A percentile compares a stretch with the other conserved stretches of the same genome.
phyloP scores from a whole-genome alignment of 1,284 basidiomycete genomes.

The Papiliotrema laurentii region DNA sequence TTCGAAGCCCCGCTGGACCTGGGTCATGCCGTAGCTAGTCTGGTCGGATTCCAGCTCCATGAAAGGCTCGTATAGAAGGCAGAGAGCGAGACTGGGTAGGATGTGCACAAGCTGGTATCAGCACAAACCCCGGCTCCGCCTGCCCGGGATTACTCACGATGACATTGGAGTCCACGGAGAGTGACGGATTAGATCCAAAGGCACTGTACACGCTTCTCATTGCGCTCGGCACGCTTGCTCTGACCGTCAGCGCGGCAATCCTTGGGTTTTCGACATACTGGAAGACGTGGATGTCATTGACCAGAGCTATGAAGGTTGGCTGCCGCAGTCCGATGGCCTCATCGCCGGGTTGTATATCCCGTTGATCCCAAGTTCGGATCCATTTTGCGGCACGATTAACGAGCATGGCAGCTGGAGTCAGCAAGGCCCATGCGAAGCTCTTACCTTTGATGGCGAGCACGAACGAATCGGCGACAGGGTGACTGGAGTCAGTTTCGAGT shows the following conservation, averaged over 20 bases:
- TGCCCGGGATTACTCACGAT: slow-evolving; percentile 14
- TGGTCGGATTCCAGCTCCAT: slow-evolving; percentile 18
- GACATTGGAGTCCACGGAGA: slow-evolving; percentile 27
- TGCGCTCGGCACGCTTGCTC: slow-evolving; percentile 18
- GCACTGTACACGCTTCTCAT: slow-evolving; percentile 24
- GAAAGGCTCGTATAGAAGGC: slow-evolving; percentile 37
- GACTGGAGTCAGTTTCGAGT: slow-evolving; percentile 14
- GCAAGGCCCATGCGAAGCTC: neutral
- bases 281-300: slow-evolving; percentile 30
- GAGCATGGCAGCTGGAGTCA: slow-evolving; percentile 1
- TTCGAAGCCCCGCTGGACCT: slow-evolving; percentile 28
- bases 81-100: slow-evolving; percentile 31
- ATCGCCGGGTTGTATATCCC: slow-evolving; percentile 26
- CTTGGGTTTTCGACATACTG: slow-evolving; percentile 14
- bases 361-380: slow-evolving; percentile 36
- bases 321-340: slow-evolving; percentile 15
- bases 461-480: slow-evolving; percentile 36
- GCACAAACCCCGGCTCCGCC: neutral
- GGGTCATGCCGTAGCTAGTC: slow-evolving; percentile 10
- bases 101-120: slow-evolving; percentile 26
- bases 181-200: no score
- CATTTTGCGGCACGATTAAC: slow-evolving; percentile 3
- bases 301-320: slow-evolving; percentile 20
- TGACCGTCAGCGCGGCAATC: slow-evolving; percentile 1
- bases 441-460: slow-evolving; percentile 31